Conservation (phyloP, 441 rosid species). For the Erodium chrysanthum region DNA sequence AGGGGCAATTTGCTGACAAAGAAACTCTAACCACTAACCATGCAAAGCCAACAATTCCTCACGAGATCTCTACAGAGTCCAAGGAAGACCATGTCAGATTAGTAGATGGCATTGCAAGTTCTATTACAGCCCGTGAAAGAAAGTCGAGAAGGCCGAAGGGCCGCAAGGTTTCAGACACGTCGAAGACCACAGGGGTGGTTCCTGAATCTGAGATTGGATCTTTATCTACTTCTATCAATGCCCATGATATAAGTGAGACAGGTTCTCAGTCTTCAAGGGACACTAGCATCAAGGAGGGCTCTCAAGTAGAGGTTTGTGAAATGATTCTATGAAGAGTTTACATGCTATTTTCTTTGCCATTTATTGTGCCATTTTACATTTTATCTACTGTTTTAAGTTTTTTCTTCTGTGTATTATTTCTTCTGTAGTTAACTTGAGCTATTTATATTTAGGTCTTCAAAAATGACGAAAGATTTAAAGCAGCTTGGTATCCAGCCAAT, state of each 20-base stretch:
- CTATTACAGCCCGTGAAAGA: conserved; percentile 34
- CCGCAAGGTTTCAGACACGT: conserved; percentile 33
- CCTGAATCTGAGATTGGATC: conserved; percentile 38
- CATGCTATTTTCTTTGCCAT: neutral
- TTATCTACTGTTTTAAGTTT: neutral
- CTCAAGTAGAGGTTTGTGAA: conserved; percentile 73
- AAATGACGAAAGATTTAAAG: conserved; percentile 53
- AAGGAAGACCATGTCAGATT: conserved; percentile 34
- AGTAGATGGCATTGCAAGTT: conserved; percentile 32
- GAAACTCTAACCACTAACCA: conserved; percentile 26
- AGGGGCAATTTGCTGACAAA: conserved; percentile 27
- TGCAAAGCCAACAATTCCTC: conserved; percentile 27
- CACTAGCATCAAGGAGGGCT: conserved; percentile 56
- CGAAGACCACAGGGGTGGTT: conserved; percentile 32
- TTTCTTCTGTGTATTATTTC: conserved; percentile 4
- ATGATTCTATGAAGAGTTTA: neutral
- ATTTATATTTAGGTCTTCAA: conserved; percentile 53
- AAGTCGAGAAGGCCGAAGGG: conserved; percentile 35
- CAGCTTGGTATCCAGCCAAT: conserved; percentile 79
- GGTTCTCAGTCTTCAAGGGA: conserved; percentile 29
- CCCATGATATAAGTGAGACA: conserved; percentile 30
- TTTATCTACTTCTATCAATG: conserved; percentile 25
- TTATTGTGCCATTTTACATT: neutral
- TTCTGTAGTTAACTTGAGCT: conserved; percentile 4
- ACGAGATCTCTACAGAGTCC: conserved; percentile 27